Evolutionary conservation across 2,329 filamentous ascomycete genomes (phyloP).

Genomic region (Ceratocystis huliohia): DNA sequence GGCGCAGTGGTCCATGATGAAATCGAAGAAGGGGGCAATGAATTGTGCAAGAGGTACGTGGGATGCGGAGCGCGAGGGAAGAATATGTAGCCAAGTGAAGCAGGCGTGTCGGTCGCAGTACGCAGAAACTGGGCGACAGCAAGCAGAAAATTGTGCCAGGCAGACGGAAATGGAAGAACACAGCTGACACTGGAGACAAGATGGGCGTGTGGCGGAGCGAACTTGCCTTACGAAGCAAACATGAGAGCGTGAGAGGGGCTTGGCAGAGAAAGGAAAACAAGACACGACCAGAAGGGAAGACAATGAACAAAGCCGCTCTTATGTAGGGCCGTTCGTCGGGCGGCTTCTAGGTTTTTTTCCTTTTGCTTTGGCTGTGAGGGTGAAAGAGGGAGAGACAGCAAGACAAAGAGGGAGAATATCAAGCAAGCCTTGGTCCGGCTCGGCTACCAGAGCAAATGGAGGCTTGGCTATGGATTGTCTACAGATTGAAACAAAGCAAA

Average conservation of each 20-base stretch:
- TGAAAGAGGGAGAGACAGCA: constrained; percentile 11
- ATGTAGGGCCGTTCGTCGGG: background rate
- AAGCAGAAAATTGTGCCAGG: too few species aligned
- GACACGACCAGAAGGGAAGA: background rate
- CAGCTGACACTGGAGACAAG: background rate
- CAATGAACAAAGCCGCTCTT: background rate
- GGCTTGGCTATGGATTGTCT: constrained; percentile 2
- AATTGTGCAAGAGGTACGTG: background rate
- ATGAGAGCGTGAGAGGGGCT: background rate
- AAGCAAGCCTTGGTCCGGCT: background rate
- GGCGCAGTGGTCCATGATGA: constrained; percentile 9
- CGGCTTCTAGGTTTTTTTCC: background rate
- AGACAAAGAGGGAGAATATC: constrained; percentile 6
- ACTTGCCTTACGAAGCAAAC: background rate
- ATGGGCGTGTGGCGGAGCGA: background rate
- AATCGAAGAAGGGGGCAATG: background rate
- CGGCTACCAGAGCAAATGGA: background rate
- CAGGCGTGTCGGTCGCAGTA: too few species aligned
- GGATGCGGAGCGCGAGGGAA: background rate
- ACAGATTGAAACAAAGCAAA: background rate
- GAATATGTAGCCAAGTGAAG: too few species aligned
- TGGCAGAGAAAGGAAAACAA: background rate
- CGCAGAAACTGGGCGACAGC: too few species aligned
- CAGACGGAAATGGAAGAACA: too few species aligned
- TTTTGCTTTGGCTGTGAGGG: background rate